Evolutionary conservation across 2,329 filamentous ascomycete genomes (phyloP).

Genomic region (Anthostomella pinea): DNA sequence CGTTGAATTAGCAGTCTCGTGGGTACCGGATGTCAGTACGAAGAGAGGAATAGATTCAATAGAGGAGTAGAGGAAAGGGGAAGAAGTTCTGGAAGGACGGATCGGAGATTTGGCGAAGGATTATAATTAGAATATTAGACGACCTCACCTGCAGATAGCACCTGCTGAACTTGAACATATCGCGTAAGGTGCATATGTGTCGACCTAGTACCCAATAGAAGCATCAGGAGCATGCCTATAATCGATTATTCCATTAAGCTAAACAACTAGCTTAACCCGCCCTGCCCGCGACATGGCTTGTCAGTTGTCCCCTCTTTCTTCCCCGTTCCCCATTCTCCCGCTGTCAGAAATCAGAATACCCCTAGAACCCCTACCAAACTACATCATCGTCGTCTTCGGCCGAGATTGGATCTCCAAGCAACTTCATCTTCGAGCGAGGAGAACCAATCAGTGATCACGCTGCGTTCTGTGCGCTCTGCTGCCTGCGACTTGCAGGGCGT

Average conservation of each 20-base stretch:
- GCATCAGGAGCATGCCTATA: too few species aligned
- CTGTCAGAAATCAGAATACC: too few species aligned
- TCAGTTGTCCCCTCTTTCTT: too few species aligned
- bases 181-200: neutral
- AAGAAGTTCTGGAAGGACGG: conserved; percentile 5
- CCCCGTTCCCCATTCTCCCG: too few species aligned
- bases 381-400: too few species aligned
- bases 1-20: too few species aligned
- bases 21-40: conserved; percentile 4
- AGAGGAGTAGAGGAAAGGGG: neutral
- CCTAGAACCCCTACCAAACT: too few species aligned
- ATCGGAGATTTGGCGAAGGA: neutral
- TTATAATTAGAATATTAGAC: neutral
- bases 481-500: neutral
- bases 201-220: neutral
- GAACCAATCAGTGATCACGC: neutral
- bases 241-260: too few species aligned
- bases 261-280: too few species aligned
- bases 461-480: neutral
- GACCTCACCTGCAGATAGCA: neutral
- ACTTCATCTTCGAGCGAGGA: neutral
- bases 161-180: neutral
- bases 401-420: too few species aligned
- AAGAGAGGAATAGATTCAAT: conserved; percentile 1
- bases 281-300: too few species aligned